Percentiles rank a stretch among this genome's conserved stretches.
Conservation (phyloP, 2,329 filamentous ascomycete genomes). For the Colletotrichum abscissum region DNA sequence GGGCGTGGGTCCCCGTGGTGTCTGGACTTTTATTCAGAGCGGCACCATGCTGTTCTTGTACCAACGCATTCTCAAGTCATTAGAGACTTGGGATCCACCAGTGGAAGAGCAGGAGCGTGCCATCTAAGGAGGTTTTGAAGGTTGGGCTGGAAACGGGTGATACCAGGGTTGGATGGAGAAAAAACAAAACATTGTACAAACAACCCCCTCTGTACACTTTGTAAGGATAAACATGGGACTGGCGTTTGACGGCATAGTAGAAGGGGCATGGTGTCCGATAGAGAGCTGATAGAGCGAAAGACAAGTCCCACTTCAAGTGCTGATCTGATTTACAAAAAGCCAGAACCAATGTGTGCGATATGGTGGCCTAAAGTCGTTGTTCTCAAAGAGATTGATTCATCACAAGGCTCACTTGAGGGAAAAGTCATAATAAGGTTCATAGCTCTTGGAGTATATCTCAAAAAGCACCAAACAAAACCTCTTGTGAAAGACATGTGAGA, state of each 20-base stretch:
- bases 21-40: constrained; percentile 98
- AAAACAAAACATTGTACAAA: constrained; percentile 29
- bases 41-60: constrained; percentile 97
- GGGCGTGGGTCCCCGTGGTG: constrained; percentile 89
- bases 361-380: background rate
- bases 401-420: background rate
- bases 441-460: background rate
- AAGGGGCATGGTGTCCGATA: constrained; percentile 31
- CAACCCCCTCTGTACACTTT: constrained; percentile 31
- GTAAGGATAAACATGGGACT: constrained; percentile 34
- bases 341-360: background rate
- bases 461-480: background rate
- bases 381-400: background rate
- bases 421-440: background rate
- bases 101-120: constrained; percentile 22
- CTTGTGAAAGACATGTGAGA: too few species aligned
- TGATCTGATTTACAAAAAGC: background rate
- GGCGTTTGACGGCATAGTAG: constrained; percentile 35
- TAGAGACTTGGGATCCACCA: constrained; percentile 67
- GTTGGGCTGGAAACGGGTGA: background rate
- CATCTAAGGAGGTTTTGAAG: constrained; percentile 22
- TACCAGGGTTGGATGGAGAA: constrained; percentile 15
- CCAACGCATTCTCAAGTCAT: constrained; percentile 83
- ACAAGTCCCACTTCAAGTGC: constrained; percentile 33
- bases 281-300: constrained; percentile 37